Percentiles rank a stretch among this genome's conserved stretches.
phyloP scores from a whole-genome alignment of 2,329 filamentous ascomycete species.

The Tolypocladium pustulatum region DNA sequence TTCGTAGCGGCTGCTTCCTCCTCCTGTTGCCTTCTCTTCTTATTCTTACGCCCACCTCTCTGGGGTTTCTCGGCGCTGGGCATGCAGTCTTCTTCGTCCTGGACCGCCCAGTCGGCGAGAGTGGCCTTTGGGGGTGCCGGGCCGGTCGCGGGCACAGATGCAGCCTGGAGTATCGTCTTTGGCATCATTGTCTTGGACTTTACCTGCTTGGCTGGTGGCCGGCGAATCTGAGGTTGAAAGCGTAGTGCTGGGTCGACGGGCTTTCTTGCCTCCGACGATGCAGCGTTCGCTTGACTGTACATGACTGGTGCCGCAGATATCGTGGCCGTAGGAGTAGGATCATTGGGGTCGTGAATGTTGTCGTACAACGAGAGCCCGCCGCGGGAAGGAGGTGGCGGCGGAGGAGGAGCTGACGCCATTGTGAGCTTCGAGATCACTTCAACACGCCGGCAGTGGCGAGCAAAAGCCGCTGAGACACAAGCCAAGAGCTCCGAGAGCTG shows the following conservation, averaged over 20 bases:
- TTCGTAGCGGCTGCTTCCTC: slow-evolving; percentile 57
- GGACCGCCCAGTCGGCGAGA: slow-evolving; percentile 70
- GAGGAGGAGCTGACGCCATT: slow-evolving; percentile 19
- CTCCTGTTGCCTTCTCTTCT: slow-evolving; percentile 62
- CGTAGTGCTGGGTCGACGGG: slow-evolving; percentile 52
- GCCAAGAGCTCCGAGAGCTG: neutral
- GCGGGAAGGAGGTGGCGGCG: slow-evolving; percentile 28
- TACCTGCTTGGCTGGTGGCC: slow-evolving; percentile 52
- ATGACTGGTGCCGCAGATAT: slow-evolving; percentile 68
- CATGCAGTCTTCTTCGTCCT: slow-evolving; percentile 71
- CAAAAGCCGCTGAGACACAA: neutral
- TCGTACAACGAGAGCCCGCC: slow-evolving; percentile 68
- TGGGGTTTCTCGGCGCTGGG: slow-evolving; percentile 58
- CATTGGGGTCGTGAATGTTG: slow-evolving; percentile 60
- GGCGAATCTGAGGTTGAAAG: slow-evolving; percentile 71
- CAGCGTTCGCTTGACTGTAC: slow-evolving; percentile 48
- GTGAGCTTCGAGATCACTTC: neutral
- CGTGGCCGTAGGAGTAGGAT: slow-evolving; percentile 41
- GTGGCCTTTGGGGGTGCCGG: slow-evolving; percentile 47
- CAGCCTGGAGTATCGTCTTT: slow-evolving; percentile 25
- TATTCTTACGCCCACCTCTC: slow-evolving; percentile 69
- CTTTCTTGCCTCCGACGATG: slow-evolving; percentile 47
- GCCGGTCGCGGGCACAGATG: slow-evolving; percentile 18
- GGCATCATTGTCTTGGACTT: slow-evolving; percentile 52
- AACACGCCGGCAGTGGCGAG: neutral